phyloP scores from a whole-genome alignment of 2,329 filamentous ascomycete genomes.

The Colletotrichum liaoningense region DNA sequence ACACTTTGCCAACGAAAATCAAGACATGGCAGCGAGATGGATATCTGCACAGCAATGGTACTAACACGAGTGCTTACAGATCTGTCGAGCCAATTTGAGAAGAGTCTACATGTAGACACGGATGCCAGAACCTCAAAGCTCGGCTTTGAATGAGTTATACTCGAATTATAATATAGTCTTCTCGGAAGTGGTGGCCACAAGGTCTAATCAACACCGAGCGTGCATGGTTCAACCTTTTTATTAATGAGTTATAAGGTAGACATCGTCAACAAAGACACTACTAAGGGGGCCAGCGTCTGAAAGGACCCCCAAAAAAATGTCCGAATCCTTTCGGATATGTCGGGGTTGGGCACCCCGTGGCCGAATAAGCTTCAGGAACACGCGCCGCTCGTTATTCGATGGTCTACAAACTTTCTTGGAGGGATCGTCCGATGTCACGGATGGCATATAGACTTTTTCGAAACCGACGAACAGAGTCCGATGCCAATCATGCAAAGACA shows the following conservation, averaged over 20 bases:
- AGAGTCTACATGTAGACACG: not conserved
- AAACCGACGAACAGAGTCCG: not conserved
- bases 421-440: not conserved
- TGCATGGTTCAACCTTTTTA: not conserved
- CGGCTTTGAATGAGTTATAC: not conserved
- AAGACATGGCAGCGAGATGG: not conserved
- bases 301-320: not conserved
- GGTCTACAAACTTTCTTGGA: not conserved
- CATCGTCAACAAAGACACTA: not conserved
- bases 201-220: not conserved
- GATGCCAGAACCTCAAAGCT: not conserved
- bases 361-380: not conserved
- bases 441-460: not conserved
- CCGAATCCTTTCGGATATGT: constrained; percentile 22
- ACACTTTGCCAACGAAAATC: not conserved
- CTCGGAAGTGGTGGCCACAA: not conserved
- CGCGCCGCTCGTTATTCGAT: not conserved
- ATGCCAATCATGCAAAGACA: constrained; percentile 4
- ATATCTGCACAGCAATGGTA: not conserved
- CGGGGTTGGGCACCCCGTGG: not conserved
- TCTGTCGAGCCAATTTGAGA: not conserved
- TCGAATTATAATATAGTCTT: not conserved
- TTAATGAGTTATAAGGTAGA: not conserved
- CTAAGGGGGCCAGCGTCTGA: not conserved
- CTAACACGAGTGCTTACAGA: no score